A percentile compares a stretch with the other conserved stretches of the same genome.
These are phyloP conservation scores for Citrus glauca DNA, from an alignment of 345 rosid species.

Conservation along the genomic window DNA sequence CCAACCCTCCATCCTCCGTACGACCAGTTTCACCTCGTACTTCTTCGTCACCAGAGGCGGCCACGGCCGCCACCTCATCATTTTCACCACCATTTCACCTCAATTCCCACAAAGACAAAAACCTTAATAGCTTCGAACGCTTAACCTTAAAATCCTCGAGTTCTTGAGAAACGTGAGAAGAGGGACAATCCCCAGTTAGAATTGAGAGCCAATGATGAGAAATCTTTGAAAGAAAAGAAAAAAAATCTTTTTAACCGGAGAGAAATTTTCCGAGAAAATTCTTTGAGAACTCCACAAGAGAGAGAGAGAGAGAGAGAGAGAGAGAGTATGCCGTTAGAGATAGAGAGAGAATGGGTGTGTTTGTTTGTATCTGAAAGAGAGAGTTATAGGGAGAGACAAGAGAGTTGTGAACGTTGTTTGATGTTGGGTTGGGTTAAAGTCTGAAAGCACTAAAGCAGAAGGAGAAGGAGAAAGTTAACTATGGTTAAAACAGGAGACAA, in stretches of 20 bases:
- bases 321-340: conserved; percentile 8
- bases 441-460: neutral
- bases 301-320: too few species aligned
- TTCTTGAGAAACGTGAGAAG: neutral
- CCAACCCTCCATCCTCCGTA: conserved; percentile 76
- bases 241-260: neutral
- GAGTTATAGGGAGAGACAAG: neutral
- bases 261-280: neutral
- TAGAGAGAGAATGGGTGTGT: neutral
- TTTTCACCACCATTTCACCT: conserved; percentile 79
- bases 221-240: neutral
- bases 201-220: neutral
- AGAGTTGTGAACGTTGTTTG: conserved; percentile 7
- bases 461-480: neutral
- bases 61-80: conserved; percentile 99
- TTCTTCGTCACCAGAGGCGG: conserved; percentile 72
- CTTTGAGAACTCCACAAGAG: neutral
- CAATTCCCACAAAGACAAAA: neutral
- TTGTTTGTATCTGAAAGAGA: too few species aligned
- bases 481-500: neutral
- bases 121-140: conserved; percentile 3
- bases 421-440: conserved; percentile 9
- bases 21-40: conserved; percentile 66
- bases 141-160: conserved; percentile 3
- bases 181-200: neutral